Conservation (phyloP, 2,329 filamentous ascomycete genomes). For the Cladobotryum protrusum region DNA sequence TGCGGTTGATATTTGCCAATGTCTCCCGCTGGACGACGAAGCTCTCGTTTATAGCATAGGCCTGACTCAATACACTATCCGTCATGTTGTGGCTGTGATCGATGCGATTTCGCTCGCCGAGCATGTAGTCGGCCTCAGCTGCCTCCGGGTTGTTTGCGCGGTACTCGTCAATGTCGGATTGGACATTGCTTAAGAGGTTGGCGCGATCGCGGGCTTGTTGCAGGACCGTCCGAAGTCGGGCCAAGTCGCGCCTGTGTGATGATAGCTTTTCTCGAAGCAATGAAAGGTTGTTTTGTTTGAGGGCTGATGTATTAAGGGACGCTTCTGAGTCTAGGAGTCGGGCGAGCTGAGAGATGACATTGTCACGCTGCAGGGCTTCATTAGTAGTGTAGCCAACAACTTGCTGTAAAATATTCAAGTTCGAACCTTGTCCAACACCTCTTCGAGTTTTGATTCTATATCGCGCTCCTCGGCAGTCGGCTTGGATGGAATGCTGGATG, state of each 20-base stretch:
- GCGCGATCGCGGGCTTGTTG: conserved; percentile 75
- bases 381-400: not conserved
- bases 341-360: conserved; percentile 71
- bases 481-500: conserved; percentile 71
- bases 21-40: conserved; percentile 85
- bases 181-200: conserved; percentile 85
- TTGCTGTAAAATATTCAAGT: not conserved
- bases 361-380: conserved; percentile 58
- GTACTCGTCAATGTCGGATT: conserved; percentile 87
- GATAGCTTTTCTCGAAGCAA: conserved; percentile 85
- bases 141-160: conserved; percentile 72
- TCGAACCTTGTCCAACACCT: conserved; percentile 71
- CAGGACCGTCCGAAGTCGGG: conserved; percentile 66
- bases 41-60: conserved; percentile 92
- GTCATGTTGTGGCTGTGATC: conserved; percentile 87
- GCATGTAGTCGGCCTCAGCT: conserved; percentile 94
- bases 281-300: conserved; percentile 95
- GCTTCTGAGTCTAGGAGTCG: conserved; percentile 92
- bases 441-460: conserved; percentile 75
- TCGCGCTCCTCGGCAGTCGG: conserved; percentile 78
- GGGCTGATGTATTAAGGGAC: conserved; percentile 74
- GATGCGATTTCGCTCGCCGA: conserved; percentile 77
- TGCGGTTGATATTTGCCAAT: conserved; percentile 77
- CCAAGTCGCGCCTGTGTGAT: conserved; percentile 78
- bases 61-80: conserved; percentile 87